Conservation (phyloP, 1,139 yeast genomes). For the Scheffersomyces lignicola region DNA sequence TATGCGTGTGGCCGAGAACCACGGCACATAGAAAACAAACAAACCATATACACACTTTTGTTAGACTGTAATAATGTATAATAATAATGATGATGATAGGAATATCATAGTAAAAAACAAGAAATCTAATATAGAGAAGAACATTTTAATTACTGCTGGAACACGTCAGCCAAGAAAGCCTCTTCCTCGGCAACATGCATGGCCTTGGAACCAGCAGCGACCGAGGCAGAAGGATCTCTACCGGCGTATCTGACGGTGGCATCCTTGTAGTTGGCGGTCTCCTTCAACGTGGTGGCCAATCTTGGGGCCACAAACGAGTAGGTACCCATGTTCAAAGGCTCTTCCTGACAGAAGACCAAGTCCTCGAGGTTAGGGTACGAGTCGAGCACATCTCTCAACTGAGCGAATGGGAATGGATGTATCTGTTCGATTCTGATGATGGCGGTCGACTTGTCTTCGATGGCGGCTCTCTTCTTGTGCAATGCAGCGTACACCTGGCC, state of each 20-base stretch:
- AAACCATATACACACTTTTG: too few species aligned
- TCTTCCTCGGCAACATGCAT: slow-evolving; percentile 89
- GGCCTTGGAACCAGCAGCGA: slow-evolving; percentile 95
- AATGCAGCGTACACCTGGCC: slow-evolving; percentile 97
- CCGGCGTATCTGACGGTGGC: slow-evolving; percentile 81
- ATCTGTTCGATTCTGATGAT: slow-evolving; percentile 88
- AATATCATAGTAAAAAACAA: too few species aligned
- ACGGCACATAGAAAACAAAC: too few species aligned
- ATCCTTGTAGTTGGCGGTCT: slow-evolving; percentile 67
- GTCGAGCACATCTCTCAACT: slow-evolving; percentile 80
- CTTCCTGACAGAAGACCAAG: slow-evolving; percentile 97
- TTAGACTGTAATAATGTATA: too few species aligned
- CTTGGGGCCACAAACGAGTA: slow-evolving; percentile 84
- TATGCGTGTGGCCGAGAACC: too few species aligned
- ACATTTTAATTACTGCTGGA: slow-evolving; percentile 40
- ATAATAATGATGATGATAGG: too few species aligned
- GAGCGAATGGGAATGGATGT: slow-evolving; percentile 99
- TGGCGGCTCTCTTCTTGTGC: slow-evolving; percentile 79
- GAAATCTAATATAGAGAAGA: too few species aligned
- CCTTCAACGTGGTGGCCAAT: slow-evolving; percentile 68
- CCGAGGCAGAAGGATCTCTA: slow-evolving; percentile 96
- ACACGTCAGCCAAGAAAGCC: slow-evolving; percentile 78
- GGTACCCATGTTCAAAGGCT: slow-evolving; percentile 96
- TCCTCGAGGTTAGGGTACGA: slow-evolving; percentile 83
- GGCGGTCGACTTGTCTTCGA: slow-evolving; percentile 81